Evolutionary conservation across 257 asterid genomes (phyloP).

Genomic region (Capsicum baccatum): DNA sequence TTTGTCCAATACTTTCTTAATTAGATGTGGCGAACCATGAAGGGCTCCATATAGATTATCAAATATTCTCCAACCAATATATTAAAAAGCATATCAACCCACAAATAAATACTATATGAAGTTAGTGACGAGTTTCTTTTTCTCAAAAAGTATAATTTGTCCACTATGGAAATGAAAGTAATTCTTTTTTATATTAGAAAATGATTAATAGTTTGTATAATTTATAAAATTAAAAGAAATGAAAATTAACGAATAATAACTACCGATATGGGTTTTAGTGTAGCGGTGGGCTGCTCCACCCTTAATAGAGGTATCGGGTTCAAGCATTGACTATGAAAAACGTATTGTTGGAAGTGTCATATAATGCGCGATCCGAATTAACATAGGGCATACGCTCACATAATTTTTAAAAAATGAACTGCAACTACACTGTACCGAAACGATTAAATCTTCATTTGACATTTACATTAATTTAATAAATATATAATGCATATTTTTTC

Average conservation of each 20-base stretch:
- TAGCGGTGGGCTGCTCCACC: no score
- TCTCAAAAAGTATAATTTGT: background rate
- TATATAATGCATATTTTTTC: background rate
- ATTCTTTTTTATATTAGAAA: background rate
- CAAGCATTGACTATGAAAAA: no score
- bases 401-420: no score
- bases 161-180: background rate
- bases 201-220: background rate
- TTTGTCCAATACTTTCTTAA: background rate
- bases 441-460: no score
- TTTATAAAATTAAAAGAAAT: background rate
- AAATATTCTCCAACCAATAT: conserved; percentile 20
- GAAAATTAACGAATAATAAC: background rate
- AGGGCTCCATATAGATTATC: conserved; percentile 24
- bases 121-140: background rate
- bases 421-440: no score
- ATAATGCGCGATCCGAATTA: no score
- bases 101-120: background rate
- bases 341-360: no score
- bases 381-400: no score
- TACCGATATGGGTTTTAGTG: no score
- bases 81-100: background rate
- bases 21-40: conserved; percentile 27
- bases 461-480: background rate
- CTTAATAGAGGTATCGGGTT: no score